Base-by-base conservation (phyloP, 1,139 yeast species). In the Candida albicans region DNA sequence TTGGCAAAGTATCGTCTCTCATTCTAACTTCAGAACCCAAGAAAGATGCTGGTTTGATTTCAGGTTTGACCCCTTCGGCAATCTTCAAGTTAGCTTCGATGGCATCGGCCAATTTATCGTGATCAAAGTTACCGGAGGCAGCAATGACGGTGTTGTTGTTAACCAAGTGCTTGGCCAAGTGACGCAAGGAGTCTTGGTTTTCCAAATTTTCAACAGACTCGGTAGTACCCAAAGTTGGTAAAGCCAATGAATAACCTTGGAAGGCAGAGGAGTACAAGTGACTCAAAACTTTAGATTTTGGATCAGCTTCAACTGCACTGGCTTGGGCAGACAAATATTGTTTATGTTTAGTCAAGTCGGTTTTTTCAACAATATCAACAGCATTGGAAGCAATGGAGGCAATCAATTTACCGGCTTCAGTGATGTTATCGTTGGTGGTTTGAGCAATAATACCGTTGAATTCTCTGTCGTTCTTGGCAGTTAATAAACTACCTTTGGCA, bases 1-100 rank as follows among this genome's bases (percentile, higher is more conserved):
- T 79, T 63, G 91, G 88, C 64, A 84, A 65, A 55, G 90, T 86
- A 68, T 87, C 95, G 62, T 87, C 95, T 81, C 95, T 84, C 75
- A 85, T 72, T 78, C 90, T 82, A 54, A 85, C 82, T 67, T 87
- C 95, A 43, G 93, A 85, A 61, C 95, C 95, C 65, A 86, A 77
- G 79, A 85, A 86, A 37, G 80, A 63, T 48, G 84, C 79, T 48
- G 80, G 73, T 52, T 71, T 69, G 45, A 64, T 62, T 37, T 73
- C 70, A 54, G 84, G 82, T 62, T 79, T 81, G 47, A 72, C 66
- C 50, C 87, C 88, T 44, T 74, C 65, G 46, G 75, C 62, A 45
- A 84, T 58, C 39, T 67, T 57, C 50, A 79, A 63, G 44, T 70
- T 64, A 50, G 71, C 64, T 61, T 82, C 84, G 52, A 85, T 77